Evolutionary conservation across 176 grass and related monocot genomes (phyloP).

Genomic region (Tuctoria greenei): DNA sequence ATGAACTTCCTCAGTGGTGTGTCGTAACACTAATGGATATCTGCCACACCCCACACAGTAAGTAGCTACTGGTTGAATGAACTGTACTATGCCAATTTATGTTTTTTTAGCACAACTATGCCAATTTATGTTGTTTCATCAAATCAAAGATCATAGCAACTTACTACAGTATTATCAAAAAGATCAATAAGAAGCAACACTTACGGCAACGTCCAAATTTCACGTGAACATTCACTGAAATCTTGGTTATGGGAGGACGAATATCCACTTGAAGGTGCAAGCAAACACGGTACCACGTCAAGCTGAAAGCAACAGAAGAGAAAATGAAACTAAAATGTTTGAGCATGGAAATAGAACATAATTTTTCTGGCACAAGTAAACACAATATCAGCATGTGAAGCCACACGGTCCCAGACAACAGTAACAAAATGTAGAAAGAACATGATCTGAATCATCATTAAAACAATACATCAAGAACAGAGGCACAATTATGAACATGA

Average conservation of each 20-base stretch:
- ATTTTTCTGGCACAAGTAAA: not conserved
- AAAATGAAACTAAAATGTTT: conserved; percentile 13
- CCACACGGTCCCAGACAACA: not conserved
- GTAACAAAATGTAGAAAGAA: conserved; percentile 26
- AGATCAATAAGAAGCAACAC: conserved; percentile 36
- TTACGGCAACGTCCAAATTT: conserved; percentile 90
- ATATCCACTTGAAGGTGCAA: conserved; percentile 69
- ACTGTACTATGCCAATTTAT: conserved; percentile 13
- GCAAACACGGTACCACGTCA: conserved; percentile 89
- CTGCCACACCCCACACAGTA: conserved; percentile 51
- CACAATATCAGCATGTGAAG: not conserved
- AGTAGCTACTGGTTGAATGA: conserved; percentile 13
- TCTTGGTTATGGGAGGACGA: conserved; percentile 40
- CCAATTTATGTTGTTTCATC: not conserved
- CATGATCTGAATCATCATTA: not conserved
- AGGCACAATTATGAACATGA: not conserved
- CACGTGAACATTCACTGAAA: conserved; percentile 38
- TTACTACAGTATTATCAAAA: conserved; percentile 7
- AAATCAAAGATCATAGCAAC: not conserved
- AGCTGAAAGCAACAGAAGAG: conserved; percentile 57
- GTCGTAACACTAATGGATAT: conserved; percentile 83
- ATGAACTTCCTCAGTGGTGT: conserved; percentile 89
- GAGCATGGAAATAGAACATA: conserved; percentile 15
- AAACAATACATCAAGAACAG: not conserved
- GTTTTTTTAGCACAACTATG: conserved; percentile 2